Conservation (phyloP, 2,329 filamentous ascomycete species). For the Ophiostoma ulmi region DNA sequence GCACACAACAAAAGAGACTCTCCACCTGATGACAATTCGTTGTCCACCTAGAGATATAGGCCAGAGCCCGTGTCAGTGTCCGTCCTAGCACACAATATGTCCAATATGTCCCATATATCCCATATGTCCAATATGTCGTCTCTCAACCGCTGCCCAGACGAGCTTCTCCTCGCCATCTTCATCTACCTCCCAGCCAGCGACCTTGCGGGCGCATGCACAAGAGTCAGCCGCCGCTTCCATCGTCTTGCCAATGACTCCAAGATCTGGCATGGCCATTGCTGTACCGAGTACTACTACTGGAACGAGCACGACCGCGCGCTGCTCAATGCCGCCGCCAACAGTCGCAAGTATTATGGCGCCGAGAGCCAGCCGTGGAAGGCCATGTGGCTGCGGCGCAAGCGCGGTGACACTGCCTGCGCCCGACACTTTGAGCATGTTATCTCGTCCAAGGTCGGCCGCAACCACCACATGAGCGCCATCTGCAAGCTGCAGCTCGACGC, state of each 20-base stretch:
- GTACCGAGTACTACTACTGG: slow-evolving; percentile 68
- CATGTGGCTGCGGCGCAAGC: slow-evolving; percentile 55
- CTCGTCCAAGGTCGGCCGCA: slow-evolving; percentile 61
- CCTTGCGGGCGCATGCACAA: slow-evolving; percentile 44
- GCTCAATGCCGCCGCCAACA: slow-evolving; percentile 40
- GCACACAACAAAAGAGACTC: no score
- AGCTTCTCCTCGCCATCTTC: slow-evolving; percentile 77
- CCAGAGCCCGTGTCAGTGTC: no score
- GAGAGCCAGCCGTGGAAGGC: slow-evolving; percentile 59
- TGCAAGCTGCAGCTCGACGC: slow-evolving; percentile 74
- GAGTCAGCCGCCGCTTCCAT: slow-evolving; percentile 59
- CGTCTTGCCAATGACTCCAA: slow-evolving; percentile 64
- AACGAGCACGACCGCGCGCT: slow-evolving; percentile 56
- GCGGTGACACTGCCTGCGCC: slow-evolving; percentile 48
- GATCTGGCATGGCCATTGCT: slow-evolving; percentile 76
- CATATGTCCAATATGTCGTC: slow-evolving; percentile 25
- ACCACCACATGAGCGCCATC: slow-evolving; percentile 65
- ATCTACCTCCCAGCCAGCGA: slow-evolving; percentile 55
- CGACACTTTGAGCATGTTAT: slow-evolving; percentile 63
- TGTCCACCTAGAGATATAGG: not conserved
- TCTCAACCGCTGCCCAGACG: slow-evolving; percentile 62
- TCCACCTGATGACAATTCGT: not conserved
- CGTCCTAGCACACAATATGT: no score
- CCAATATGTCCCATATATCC: no score
- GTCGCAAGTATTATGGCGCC: slow-evolving; percentile 50